Percentiles rank a stretch among this genome's conserved stretches.
Conservation (phyloP, 306 rosid genomes). For the Alnus glutinosa region DNA sequence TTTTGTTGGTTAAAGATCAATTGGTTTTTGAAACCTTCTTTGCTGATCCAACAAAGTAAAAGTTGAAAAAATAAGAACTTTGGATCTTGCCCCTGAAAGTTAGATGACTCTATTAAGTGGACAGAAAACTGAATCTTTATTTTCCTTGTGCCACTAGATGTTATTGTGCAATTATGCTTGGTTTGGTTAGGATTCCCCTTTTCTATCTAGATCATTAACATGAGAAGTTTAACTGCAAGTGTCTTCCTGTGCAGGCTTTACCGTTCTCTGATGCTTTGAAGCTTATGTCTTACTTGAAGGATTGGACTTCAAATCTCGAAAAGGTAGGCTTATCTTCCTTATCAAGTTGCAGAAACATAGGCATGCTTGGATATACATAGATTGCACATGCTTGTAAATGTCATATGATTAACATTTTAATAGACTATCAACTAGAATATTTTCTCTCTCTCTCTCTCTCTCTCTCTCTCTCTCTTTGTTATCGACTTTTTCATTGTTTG, state of each 20-base stretch:
- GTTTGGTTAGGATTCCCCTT: not conserved
- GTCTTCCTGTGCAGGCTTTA: slow-evolving; percentile 63
- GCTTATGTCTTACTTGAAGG: slow-evolving; percentile 77
- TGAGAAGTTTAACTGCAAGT: slow-evolving; percentile 8
- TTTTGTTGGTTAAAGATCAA: not conserved
- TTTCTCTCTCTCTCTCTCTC: not conserved
- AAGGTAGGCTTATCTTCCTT: slow-evolving; percentile 51
- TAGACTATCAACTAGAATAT: not conserved
- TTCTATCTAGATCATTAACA: slow-evolving; percentile 13
- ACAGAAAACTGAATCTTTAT: not conserved
- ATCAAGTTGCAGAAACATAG: slow-evolving; percentile 8
- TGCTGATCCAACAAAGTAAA: not conserved
- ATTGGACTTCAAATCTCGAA: slow-evolving; percentile 78
- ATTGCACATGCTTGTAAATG: not conserved
- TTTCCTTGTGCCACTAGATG: slow-evolving; percentile 2
- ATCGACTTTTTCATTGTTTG: not conserved
- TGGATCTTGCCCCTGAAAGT: not conserved
- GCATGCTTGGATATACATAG: not conserved
- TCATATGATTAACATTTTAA: not conserved
- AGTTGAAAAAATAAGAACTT: not conserved
- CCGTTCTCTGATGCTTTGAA: slow-evolving; percentile 90
- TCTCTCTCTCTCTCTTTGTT: not conserved
- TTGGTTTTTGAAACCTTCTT: not conserved
- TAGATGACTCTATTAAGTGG: not conserved
- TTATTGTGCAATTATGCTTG: not conserved